phyloP scores from a whole-genome alignment of 1,284 basidiomycete species.

The Trametes hirsuta region DNA sequence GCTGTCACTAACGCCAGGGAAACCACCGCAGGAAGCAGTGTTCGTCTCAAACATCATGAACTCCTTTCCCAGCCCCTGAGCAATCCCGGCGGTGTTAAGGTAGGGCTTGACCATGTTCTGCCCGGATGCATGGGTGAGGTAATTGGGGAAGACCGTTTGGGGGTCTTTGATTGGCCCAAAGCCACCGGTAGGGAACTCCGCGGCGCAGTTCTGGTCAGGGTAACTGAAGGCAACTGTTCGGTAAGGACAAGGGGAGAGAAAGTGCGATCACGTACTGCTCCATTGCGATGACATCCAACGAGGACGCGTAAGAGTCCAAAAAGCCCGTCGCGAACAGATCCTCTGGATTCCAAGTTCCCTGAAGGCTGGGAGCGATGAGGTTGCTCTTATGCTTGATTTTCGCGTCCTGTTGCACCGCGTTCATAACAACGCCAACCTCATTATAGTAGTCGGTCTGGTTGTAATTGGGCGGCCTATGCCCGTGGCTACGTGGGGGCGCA shows the following conservation, averaged over 20 bases:
- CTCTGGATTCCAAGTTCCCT: conserved; percentile 49
- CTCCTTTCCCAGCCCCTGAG: conserved; percentile 45
- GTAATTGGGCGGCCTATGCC: conserved; percentile 43
- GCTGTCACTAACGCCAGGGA: conserved; percentile 70
- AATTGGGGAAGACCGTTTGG: conserved; percentile 57
- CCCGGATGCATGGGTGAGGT: conserved; percentile 60
- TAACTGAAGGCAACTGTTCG: conserved; percentile 41
- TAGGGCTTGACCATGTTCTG: conserved; percentile 52
- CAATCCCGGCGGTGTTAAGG: conserved; percentile 48
- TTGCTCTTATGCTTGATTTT: conserved; percentile 40
- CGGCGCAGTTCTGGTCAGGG: conserved; percentile 45
- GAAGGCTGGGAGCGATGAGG: conserved; percentile 55
- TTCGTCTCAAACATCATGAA: conserved; percentile 81
- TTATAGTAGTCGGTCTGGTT: conserved; percentile 46
- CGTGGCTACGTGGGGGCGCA: conserved; percentile 28
- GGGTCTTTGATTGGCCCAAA: conserved; percentile 41
- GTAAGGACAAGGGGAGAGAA: not conserved
- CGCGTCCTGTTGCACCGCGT: conserved; percentile 42
- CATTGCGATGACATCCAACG: conserved; percentile 46
- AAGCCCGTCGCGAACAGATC: conserved; percentile 51
- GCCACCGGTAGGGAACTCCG: conserved; percentile 35
- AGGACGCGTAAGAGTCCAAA: conserved; percentile 40
- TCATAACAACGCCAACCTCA: conserved; percentile 51
- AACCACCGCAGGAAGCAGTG: conserved; percentile 82
- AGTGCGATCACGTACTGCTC: conserved; percentile 46